phyloP scores from a whole-genome alignment of 345 rosid species.

The Citrus medica region DNA sequence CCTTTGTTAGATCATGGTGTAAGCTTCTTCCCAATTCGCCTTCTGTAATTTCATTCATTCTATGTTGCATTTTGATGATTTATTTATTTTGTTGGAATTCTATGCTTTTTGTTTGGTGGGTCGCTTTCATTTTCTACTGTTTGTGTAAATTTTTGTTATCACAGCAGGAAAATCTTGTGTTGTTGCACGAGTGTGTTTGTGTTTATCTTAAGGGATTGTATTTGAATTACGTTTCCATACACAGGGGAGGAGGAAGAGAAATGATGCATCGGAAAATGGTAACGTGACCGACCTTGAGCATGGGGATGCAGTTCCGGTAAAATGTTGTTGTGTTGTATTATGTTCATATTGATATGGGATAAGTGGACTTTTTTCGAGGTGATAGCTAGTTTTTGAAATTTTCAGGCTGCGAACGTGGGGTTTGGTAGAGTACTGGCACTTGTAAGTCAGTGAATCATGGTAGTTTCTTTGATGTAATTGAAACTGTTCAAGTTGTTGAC shows the following conservation, averaged over 20 bases:
- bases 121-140: not conserved
- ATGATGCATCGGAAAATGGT: conserved; percentile 15
- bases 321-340: not conserved
- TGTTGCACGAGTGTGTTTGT: not conserved
- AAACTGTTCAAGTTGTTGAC: not conserved
- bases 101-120: not conserved
- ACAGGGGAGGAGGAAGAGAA: conserved; percentile 32
- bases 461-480: not conserved
- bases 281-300: conserved; percentile 22
- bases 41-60: not conserved
- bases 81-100: no score
- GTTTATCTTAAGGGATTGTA: not conserved
- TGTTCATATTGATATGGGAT: not conserved
- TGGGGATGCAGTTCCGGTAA: conserved; percentile 20
- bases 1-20: conserved; percentile 35
- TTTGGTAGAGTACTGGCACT: conserved; percentile 20
- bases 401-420: conserved; percentile 26
- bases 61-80: not conserved
- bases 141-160: not conserved
- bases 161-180: not conserved
- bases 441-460: conserved; percentile 12
- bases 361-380: not conserved
- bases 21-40: not conserved
- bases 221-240: not conserved
- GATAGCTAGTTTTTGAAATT: not conserved